Evolutionary conservation across 106 monocot genomes (phyloP).

Genomic region (Hemerocallis citrina): DNA sequence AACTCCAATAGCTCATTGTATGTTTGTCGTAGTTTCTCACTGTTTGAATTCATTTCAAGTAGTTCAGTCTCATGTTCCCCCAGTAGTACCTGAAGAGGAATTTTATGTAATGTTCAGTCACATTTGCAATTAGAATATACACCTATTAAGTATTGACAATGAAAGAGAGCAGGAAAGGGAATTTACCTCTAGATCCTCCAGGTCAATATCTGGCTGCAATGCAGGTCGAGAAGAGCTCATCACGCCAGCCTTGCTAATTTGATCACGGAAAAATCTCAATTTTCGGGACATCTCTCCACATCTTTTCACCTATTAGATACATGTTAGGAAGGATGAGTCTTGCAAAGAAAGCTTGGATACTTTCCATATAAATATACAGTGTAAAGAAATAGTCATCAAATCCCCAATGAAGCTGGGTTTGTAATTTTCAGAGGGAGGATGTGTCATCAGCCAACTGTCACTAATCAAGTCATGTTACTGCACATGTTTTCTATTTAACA

Average conservation of each 20-base stretch:
- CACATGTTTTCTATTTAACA: no score
- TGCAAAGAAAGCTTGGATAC: background rate
- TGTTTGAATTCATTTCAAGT: constrained; percentile 93
- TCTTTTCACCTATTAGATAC: constrained; percentile 59
- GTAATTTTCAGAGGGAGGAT: no score
- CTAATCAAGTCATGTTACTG: no score
- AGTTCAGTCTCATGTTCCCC: constrained; percentile 88
- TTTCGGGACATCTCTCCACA: constrained; percentile 96
- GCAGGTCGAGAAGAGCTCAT: constrained; percentile 40
- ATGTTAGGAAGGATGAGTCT: background rate
- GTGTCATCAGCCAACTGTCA: no score
- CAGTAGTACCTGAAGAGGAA: constrained; percentile 45
- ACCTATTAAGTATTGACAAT: background rate
- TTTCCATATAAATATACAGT: no score
- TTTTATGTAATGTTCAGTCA: background rate
- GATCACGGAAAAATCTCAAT: constrained; percentile 75
- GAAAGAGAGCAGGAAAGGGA: background rate
- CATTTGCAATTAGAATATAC: background rate
- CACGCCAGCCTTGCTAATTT: constrained; percentile 68
- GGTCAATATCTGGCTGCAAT: constrained; percentile 53
- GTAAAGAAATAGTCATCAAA: no score
- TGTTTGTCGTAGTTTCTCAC: constrained; percentile 77
- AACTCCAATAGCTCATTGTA: constrained; percentile 97
- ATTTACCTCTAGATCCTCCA: constrained; percentile 85
- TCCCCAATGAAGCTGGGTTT: no score